Conservation (phyloP, 345 rosid species). For the Trapa incisa region DNA sequence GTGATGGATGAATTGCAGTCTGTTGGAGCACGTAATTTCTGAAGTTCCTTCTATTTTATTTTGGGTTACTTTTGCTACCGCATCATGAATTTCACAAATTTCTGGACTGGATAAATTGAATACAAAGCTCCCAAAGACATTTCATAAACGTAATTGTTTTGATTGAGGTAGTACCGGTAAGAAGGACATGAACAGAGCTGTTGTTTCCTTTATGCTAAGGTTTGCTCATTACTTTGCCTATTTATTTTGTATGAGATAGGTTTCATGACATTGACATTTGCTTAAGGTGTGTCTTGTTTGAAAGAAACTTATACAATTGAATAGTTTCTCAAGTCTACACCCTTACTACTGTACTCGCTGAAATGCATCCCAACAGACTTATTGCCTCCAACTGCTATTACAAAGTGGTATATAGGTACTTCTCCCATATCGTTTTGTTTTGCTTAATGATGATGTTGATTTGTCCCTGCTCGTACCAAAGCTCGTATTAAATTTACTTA, state of each 20-base stretch:
- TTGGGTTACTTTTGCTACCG: neutral
- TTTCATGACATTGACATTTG: neutral
- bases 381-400: slow-evolving; percentile 93
- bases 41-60: slow-evolving; percentile 6
- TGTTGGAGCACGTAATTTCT: slow-evolving; percentile 67
- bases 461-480: no score
- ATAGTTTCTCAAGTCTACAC: neutral
- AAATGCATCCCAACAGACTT: slow-evolving; percentile 62
- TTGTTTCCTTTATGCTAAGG: neutral
- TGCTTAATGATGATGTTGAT: neutral
- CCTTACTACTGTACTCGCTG: slow-evolving; percentile 24
- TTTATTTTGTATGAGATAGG: neutral
- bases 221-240: neutral
- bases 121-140: no score
- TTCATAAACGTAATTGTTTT: neutral
- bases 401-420: slow-evolving; percentile 62
- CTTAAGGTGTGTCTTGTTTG: neutral
- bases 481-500: neutral
- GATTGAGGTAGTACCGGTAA: neutral
- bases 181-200: neutral
- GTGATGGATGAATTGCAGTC: slow-evolving; percentile 67
- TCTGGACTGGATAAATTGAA: neutral
- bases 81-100: neutral
- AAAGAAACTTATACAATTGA: neutral
- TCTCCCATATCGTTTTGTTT: no score